Conservation (phyloP, 2,329 filamentous ascomycete genomes). For the Fusarium kyushuense region DNA sequence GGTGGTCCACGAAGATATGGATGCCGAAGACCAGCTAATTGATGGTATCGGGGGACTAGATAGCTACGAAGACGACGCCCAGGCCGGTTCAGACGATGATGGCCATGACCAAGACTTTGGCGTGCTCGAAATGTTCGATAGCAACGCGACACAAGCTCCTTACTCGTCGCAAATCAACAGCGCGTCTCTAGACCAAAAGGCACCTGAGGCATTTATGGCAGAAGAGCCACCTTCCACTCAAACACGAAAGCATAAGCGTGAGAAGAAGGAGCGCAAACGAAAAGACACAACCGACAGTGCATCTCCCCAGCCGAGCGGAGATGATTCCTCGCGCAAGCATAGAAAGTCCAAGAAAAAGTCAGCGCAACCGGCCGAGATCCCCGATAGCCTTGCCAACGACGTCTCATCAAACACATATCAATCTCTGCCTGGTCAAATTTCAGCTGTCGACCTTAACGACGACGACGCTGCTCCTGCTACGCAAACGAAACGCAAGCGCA, state of each 20-base stretch:
- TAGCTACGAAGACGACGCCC: slow-evolving; percentile 43
- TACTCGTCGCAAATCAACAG: slow-evolving; percentile 48
- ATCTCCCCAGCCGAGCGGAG: slow-evolving; percentile 31
- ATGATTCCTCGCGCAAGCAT: slow-evolving; percentile 42
- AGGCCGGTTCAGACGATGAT: slow-evolving; percentile 39
- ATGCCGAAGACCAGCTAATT: slow-evolving; percentile 43
- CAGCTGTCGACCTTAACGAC: slow-evolving; percentile 32
- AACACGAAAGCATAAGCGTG: slow-evolving; percentile 49
- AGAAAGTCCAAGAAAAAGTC: slow-evolving; percentile 48
- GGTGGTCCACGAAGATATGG: slow-evolving; percentile 37
- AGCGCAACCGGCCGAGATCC: slow-evolving; percentile 31
- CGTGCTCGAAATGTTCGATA: slow-evolving; percentile 55
- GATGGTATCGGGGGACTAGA: slow-evolving; percentile 46
- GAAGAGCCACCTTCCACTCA: slow-evolving; percentile 40
- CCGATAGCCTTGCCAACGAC: slow-evolving; percentile 36
- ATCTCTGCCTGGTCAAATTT: slow-evolving; percentile 23
- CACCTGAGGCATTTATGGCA: slow-evolving; percentile 50
- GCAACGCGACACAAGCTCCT: slow-evolving; percentile 51
- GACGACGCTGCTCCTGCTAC: slow-evolving; percentile 36
- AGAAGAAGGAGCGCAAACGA: slow-evolving; percentile 51
- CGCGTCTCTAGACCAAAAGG: slow-evolving; percentile 35
- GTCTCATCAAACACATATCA: slow-evolving; percentile 16
- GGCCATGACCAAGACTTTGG: slow-evolving; percentile 52
- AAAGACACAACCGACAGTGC: slow-evolving; percentile 34
- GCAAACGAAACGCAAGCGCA: slow-evolving; percentile 53